Evolutionary conservation across 306 rosid genomes (phyloP).

Genomic region (Macrotyloma uniflorum): DNA sequence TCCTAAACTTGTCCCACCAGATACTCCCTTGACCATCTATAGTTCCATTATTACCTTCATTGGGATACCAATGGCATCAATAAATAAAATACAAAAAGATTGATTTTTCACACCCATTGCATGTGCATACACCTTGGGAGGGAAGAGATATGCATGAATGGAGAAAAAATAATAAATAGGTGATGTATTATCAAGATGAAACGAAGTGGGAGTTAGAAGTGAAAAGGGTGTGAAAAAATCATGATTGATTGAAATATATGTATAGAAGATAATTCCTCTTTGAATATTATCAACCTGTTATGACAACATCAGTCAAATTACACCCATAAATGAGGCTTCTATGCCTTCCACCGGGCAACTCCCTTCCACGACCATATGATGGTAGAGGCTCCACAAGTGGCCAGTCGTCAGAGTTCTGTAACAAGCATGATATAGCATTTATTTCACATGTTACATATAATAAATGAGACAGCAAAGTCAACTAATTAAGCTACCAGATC

Average conservation of each 20-base stretch:
- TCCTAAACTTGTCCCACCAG: slow-evolving; percentile 71
- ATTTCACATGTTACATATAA: slow-evolving; percentile 18
- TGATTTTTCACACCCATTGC: neutral
- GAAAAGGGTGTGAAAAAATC: neutral
- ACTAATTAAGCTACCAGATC: neutral
- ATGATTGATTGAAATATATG: slow-evolving; percentile 12
- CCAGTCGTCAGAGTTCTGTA: slow-evolving; percentile 69
- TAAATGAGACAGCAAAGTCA: slow-evolving; percentile 26
- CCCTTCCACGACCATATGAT: slow-evolving; percentile 93
- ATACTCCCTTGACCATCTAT: slow-evolving; percentile 75
- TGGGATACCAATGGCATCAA: slow-evolving; percentile 38
- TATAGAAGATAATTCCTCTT: slow-evolving; percentile 1
- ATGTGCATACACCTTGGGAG: neutral
- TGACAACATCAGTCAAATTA: slow-evolving; percentile 75
- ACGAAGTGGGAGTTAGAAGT: neutral
- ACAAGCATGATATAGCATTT: slow-evolving; percentile 36
- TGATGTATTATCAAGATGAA: neutral
- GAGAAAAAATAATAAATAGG: neutral
- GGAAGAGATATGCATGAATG: neutral
- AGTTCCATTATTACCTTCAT: slow-evolving; percentile 75
- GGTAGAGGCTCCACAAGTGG: slow-evolving; percentile 78
- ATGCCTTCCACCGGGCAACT: slow-evolving; percentile 80
- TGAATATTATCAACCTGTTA: slow-evolving; percentile 58
- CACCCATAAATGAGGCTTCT: slow-evolving; percentile 71
- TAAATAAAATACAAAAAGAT: neutral